A percentile compares a stretch with the other conserved stretches of the same genome.
Conservation (phyloP, 441 rosid species). For the Erodium moschatum region DNA sequence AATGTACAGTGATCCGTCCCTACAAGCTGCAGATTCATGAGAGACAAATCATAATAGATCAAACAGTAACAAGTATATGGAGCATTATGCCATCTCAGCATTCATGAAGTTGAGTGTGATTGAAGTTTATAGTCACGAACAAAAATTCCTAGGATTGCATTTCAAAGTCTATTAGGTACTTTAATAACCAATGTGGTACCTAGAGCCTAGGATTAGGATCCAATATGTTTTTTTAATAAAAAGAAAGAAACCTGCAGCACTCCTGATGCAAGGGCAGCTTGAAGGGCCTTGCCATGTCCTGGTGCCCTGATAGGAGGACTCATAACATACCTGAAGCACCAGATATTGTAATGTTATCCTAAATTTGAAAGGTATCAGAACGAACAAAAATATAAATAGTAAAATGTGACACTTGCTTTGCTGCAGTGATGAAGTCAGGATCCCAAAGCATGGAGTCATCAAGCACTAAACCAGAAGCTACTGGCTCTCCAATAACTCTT, state of each 20-base stretch:
- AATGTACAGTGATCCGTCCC: slow-evolving; percentile 91
- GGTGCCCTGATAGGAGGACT: slow-evolving; percentile 87
- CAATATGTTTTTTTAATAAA: slow-evolving; percentile 7
- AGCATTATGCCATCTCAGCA: not conserved
- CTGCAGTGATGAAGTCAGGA: slow-evolving; percentile 66
- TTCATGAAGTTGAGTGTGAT: not conserved
- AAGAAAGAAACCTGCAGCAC: slow-evolving; percentile 58
- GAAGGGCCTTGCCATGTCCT: slow-evolving; percentile 78
- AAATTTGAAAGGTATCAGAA: not conserved
- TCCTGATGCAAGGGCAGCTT: slow-evolving; percentile 84
- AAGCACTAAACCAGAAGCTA: slow-evolving; percentile 78
- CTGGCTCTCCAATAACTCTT: slow-evolving; percentile 82
- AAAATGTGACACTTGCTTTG: slow-evolving; percentile 43
- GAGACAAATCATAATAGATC: slow-evolving; percentile 15
- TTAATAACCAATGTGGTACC: not conserved
- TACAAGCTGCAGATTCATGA: slow-evolving; percentile 60
- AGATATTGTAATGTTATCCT: not conserved
- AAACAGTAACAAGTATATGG: not conserved
- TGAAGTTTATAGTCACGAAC: not conserved
- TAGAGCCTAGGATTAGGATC: not conserved
- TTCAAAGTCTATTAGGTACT: not conserved
- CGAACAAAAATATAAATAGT: slow-evolving; percentile 6
- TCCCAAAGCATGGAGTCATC: slow-evolving; percentile 85
- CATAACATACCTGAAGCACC: slow-evolving; percentile 65
- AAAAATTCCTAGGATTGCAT: not conserved